Base-by-base conservation (phyloP, 2,329 filamentous ascomycete species). In the Knufia petricola region DNA sequence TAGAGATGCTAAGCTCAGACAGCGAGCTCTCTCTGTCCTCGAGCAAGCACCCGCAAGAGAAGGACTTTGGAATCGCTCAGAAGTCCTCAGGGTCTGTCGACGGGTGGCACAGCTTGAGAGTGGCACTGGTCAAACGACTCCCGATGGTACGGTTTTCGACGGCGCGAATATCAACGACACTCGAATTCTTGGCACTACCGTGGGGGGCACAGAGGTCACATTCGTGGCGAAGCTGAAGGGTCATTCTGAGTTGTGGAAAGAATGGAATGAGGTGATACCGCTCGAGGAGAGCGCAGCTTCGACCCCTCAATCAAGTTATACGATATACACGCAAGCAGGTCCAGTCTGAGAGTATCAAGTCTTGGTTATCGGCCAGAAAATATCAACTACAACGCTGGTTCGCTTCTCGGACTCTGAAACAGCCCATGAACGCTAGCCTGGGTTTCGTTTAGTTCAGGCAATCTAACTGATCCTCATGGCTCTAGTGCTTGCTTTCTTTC, bases 1-100 rank as follows among this genome's bases (percentile, higher is more conserved):
- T 44, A 63, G 65, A 2, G 51, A 61, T 38, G 60, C 59, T 9
- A 49, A 52, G 7, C 50, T 66, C 21, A 56, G 64, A 4, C 51
- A 56, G 4, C 56, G 57, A 34, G 61, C 62, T 15, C 46, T 57
- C 17, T 32, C 24, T 2, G 38, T 56, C 2, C 42, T 58, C 21
- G 26, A 41, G 24, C 21, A 48, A 43, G 51, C 52, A 13, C 56
- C 56, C 2, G 15, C 20, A 17, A 37, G 31, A 39, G 49, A 52
- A 39, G 46, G 45, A 7, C 34, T 53, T 12, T 58, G 55, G 55
- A 36, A 21, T 20, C 9, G 37, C 20, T 15, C 6, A 17, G 37
- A 40, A 31, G 45, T 26, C 12, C 20, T 40, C 8, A 15, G 37
- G 20, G 45, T 48, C 9, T 20, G 19, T 10, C 12, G 24, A 13